phyloP scores from a whole-genome alignment of 768 basidiomycete species.

The Kwoniella bestiolae region DNA sequence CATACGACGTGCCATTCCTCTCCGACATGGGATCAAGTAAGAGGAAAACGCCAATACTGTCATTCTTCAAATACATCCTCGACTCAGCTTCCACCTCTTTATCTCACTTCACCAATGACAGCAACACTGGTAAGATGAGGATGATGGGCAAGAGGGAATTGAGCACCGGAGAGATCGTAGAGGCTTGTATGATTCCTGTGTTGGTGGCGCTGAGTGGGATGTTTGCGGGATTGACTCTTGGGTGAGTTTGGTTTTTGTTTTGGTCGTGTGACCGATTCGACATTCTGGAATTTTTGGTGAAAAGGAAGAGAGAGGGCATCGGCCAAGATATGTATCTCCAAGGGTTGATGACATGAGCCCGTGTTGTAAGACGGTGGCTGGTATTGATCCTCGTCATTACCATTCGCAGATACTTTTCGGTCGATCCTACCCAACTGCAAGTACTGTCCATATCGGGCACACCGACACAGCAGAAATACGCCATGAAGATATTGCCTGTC shows the following conservation, averaged over 20 bases:
- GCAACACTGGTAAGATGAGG: background rate
- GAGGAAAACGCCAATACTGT: conserved; percentile 21
- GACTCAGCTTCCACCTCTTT: conserved; percentile 9
- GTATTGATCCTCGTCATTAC: too few relatives aligned
- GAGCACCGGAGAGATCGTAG: conserved; percentile 51
- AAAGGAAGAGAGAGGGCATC: too few relatives aligned
- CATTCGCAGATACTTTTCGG: conserved; percentile 66
- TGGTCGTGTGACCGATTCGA: background rate
- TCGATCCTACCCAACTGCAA: conserved; percentile 89
- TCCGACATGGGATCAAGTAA: background rate
- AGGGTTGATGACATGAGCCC: too few relatives aligned
- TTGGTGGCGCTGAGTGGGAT: conserved; percentile 81
- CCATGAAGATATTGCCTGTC: conserved; percentile 82
- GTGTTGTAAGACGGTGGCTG: too few relatives aligned
- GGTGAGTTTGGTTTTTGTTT: conserved; percentile 61
- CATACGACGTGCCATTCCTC: background rate
- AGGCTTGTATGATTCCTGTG: conserved; percentile 73
- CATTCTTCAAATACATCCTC: conserved; percentile 14
- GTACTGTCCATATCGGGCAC: conserved; percentile 84
- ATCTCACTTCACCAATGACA: background rate
- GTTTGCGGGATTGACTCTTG: conserved; percentile 86
- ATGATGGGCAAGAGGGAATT: conserved; percentile 19
- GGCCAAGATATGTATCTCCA: too few relatives aligned
- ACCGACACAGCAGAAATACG: conserved; percentile 75
- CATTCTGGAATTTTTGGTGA: too few relatives aligned